Conservation (phyloP, 1,139 yeast species). For the Suhomyces chickasaworum region DNA sequence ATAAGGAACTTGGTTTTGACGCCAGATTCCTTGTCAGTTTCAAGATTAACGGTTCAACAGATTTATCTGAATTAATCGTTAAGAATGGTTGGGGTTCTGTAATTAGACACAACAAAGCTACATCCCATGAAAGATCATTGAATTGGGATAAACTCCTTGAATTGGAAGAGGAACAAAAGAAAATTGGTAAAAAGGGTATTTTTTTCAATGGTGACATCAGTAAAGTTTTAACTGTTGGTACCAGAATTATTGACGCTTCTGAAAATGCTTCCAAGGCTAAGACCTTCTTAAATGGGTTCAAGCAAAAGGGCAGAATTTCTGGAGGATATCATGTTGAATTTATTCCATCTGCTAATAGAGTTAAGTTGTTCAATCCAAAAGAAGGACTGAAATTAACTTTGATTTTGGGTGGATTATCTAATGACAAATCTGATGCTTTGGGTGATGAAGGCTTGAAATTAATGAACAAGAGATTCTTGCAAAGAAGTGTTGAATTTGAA, state of each 20-base stretch:
- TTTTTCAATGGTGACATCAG: slow-evolving; percentile 49
- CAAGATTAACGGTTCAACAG: slow-evolving; percentile 44
- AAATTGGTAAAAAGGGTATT: slow-evolving; percentile 59
- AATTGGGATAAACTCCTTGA: slow-evolving; percentile 80
- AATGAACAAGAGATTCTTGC: slow-evolving; percentile 59
- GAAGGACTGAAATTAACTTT: slow-evolving; percentile 72
- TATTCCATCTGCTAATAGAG: slow-evolving; percentile 66
- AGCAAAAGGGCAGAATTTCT: slow-evolving; percentile 62
- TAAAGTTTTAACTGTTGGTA: slow-evolving; percentile 53
- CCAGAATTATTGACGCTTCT: slow-evolving; percentile 76
- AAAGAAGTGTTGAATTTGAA: slow-evolving; percentile 72
- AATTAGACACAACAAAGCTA: slow-evolving; percentile 73
- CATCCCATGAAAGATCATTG: slow-evolving; percentile 65
- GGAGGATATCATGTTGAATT: slow-evolving; percentile 69
- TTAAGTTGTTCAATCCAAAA: slow-evolving; percentile 66
- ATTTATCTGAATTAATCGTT: slow-evolving; percentile 65
- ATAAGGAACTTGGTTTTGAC: slow-evolving; percentile 58
- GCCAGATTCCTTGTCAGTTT: slow-evolving; percentile 65
- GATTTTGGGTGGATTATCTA: slow-evolving; percentile 74
- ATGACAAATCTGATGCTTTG: slow-evolving; percentile 45
- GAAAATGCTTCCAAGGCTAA: slow-evolving; percentile 73
- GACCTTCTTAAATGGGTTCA: slow-evolving; percentile 70
- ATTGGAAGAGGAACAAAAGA: slow-evolving; percentile 63
- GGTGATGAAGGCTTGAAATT: slow-evolving; percentile 58
- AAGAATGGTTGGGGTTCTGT: slow-evolving; percentile 76